These are phyloP conservation scores for Cordyceps fumosorosea DNA, from an alignment of 2,329 filamentous ascomycete genomes.

Conservation along the genomic window DNA sequence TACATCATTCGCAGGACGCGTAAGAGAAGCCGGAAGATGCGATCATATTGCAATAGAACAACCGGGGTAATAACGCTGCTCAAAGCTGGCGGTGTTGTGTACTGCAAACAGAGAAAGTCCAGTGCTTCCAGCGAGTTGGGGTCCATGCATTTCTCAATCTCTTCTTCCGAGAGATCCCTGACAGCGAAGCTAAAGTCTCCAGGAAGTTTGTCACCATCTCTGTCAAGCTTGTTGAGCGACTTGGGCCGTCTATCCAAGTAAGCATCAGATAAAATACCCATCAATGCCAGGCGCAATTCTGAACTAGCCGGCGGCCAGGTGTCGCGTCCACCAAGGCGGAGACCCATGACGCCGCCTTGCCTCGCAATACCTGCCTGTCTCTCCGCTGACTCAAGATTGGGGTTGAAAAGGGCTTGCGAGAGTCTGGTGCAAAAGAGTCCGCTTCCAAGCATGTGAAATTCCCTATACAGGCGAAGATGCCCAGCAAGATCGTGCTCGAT, in stretches of 20 bases:
- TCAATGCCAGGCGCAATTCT: constrained; percentile 81
- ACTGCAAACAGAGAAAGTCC: constrained; percentile 87
- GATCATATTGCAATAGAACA: constrained; percentile 74
- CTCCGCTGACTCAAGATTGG: constrained; percentile 74
- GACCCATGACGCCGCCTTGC: constrained; percentile 67
- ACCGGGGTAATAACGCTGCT: constrained; percentile 64
- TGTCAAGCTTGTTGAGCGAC: constrained; percentile 24
- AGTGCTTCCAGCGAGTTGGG: constrained; percentile 77
- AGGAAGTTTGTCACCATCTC: constrained; percentile 38
- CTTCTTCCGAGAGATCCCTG: constrained; percentile 68
- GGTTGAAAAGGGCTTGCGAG: constrained; percentile 76
- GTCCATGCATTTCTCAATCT: constrained; percentile 78
- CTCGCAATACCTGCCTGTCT: constrained; percentile 61
- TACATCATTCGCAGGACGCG: constrained; percentile 73
- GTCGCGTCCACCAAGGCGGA: constrained; percentile 72
- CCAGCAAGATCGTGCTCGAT: constrained; percentile 61
- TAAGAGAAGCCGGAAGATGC: constrained; percentile 73
- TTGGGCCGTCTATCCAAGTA: constrained; percentile 36
- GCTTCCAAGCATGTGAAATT: constrained; percentile 79
- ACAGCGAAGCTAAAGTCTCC: constrained; percentile 77
- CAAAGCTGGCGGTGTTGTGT: constrained; percentile 67
- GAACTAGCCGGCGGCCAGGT: constrained; percentile 93
- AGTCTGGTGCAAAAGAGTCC: constrained; percentile 76
- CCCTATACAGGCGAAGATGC: constrained; percentile 68
- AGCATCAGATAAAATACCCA: constrained; percentile 75